Evolutionary conservation across 2,329 filamentous ascomycete genomes (phyloP).

Genomic region (Trichoderma lentiforme): DNA sequence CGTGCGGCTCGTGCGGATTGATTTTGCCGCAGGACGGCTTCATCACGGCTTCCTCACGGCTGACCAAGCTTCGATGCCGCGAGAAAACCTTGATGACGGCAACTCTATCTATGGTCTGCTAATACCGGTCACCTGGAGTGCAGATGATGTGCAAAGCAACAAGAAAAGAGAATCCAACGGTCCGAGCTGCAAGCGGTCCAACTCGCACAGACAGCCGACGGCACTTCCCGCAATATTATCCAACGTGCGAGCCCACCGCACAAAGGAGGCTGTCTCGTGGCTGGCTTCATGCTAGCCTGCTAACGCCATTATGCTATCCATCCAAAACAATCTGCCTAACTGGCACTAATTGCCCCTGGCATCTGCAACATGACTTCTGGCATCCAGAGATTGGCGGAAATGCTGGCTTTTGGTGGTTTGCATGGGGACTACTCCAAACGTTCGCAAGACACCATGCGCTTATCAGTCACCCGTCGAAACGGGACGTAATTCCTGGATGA

Average conservation of each 20-base stretch:
- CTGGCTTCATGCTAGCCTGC: background rate
- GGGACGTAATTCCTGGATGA: background rate
- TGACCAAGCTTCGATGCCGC: background rate
- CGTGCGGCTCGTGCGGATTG: background rate
- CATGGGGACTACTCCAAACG: background rate
- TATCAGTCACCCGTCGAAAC: background rate
- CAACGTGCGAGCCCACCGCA: background rate
- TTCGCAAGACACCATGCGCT: background rate
- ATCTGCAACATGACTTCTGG: conserved; percentile 13
- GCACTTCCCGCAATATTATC: conserved; percentile 5
- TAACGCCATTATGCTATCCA: background rate
- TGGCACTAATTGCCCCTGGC: background rate
- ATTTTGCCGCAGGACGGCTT: background rate
- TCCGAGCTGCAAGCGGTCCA: background rate
- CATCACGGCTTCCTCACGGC: background rate
- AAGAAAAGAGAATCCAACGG: background rate
- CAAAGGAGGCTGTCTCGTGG: conserved; percentile 1
- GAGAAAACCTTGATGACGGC: background rate
- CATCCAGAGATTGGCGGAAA: background rate
- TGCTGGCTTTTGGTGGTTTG: background rate
- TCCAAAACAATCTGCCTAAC: background rate
- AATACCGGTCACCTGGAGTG: background rate
- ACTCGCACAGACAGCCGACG: background rate
- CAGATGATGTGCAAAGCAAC: background rate
- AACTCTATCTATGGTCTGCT: background rate